Conservation (phyloP, 2,329 filamentous ascomycete genomes). For the Fusarium sp. region DNA sequence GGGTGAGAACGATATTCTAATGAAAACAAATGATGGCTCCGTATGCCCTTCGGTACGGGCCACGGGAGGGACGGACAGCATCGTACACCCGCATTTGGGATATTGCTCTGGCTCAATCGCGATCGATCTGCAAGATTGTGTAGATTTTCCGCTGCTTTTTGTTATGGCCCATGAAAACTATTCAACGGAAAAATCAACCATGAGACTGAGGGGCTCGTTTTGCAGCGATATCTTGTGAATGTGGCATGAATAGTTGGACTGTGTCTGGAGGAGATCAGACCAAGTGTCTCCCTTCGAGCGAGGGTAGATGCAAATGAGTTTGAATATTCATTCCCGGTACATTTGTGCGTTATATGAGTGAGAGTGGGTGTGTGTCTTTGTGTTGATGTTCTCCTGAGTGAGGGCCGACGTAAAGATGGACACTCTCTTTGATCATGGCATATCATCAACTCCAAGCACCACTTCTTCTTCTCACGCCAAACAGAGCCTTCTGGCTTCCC, state of each 20-base stretch:
- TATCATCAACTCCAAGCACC: slow-evolving; percentile 19
- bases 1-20: neutral
- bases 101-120: slow-evolving; percentile 8
- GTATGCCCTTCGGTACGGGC: slow-evolving; percentile 8
- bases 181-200: neutral
- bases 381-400: slow-evolving; percentile 23
- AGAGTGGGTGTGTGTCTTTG: slow-evolving; percentile 16
- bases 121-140: slow-evolving; percentile 12
- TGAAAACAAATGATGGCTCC: slow-evolving; percentile 12
- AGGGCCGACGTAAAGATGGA: slow-evolving; percentile 18
- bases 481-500: neutral
- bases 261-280: slow-evolving; percentile 3
- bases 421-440: slow-evolving; percentile 9
- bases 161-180: neutral
- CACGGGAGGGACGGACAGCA: slow-evolving; percentile 18
- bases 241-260: slow-evolving; percentile 10
- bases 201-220: neutral
- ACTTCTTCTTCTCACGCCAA: slow-evolving; percentile 5
- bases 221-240: slow-evolving; percentile 2
- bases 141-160: slow-evolving; percentile 9
- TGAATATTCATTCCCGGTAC: slow-evolving; percentile 23
- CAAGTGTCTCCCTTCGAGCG: slow-evolving; percentile 11
- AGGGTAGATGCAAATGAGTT: slow-evolving; percentile 13
- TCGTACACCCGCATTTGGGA: slow-evolving; percentile 5
- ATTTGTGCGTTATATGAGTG: slow-evolving; percentile 13